Percentiles rank a stretch among this genome's conserved stretches.
These are phyloP conservation scores for Xerocomellus amylosporus DNA, from an alignment of 768 basidiomycete species.

Conservation along the genomic window DNA sequence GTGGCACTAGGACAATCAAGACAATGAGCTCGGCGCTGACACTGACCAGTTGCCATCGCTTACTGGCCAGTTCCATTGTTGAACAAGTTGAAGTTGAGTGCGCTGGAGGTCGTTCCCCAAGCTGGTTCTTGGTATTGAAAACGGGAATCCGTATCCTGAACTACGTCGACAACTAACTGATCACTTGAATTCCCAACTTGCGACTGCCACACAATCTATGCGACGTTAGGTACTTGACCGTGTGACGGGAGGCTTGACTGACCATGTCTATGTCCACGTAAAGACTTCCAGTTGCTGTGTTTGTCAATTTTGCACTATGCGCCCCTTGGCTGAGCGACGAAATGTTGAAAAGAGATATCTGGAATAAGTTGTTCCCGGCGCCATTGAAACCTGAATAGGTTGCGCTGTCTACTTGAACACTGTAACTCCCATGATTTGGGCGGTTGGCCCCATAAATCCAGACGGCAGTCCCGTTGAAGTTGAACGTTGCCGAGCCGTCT, in stretches of 20 bases:
- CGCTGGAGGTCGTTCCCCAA: constrained; percentile 34
- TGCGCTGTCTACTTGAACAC: constrained; percentile 40
- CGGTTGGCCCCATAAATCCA: constrained; percentile 52
- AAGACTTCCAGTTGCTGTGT: constrained; percentile 32
- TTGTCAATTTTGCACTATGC: constrained; percentile 37
- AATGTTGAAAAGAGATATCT: constrained; percentile 40
- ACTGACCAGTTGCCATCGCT: constrained; percentile 2
- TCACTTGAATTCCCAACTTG: constrained; percentile 19
- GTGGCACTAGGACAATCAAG: constrained; percentile 32
- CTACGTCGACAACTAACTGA: constrained; percentile 12
- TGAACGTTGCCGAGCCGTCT: constrained; percentile 37
- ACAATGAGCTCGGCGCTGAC: not conserved
- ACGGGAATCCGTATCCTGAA: constrained; percentile 38
- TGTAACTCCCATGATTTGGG: constrained; percentile 44
- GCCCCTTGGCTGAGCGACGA: constrained; percentile 31
- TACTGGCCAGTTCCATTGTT: constrained; percentile 44
- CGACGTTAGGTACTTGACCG: not conserved
- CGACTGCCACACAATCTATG: constrained; percentile 32
- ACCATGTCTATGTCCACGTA: constrained; percentile 50
- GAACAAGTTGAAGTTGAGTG: constrained; percentile 38
- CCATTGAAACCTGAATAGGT: constrained; percentile 32
- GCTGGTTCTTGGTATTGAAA: constrained; percentile 39
- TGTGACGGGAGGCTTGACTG: not conserved
- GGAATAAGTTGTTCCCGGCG: constrained; percentile 31
- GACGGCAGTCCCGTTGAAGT: constrained; percentile 49